Evolutionary conservation across 2,329 filamentous ascomycete genomes (phyloP), one percentile per base, ranked within the genome.

Genomic region (Botrytis aclada): DNA sequence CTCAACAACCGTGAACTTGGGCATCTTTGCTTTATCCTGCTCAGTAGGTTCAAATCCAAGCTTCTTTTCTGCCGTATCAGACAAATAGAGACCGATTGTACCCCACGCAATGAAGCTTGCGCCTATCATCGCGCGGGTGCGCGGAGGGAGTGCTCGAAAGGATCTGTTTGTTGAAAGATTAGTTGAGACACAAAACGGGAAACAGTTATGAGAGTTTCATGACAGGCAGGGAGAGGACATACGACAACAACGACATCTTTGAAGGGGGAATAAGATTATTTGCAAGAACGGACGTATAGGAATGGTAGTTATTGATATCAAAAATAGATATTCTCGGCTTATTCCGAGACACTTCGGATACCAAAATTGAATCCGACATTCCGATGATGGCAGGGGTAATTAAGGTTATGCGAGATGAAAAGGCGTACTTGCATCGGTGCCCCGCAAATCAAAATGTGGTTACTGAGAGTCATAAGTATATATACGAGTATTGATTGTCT

Each of bases 81-180:
- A 89, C 29, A 93, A 80, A 80, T 91, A 90, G n/a, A 96, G 86
- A 25, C 93, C 95, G 58, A 89, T 84, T 58, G 85, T 84, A 22
- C 93, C 93, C 88, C 94, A 97, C 47, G 88, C 88, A 79, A 97
- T 89, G 76, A 97, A 83, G 77, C 90, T 92, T 66, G 89, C 81
- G 77, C 95, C 95, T 75, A 97, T 86, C 65, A 90, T 83, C 60
- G 93, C 83, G 72, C 92, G 92, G 37, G 92, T 91, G 77, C 88
- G 90, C 29, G 91, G 88, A 5, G 90, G 84, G 71, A 97, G 89
- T 78, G 88, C 89, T 80, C 87, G 90, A 84, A 94, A 97, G 10
- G 69, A 70, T 72, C 79, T 80, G 51, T 37, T 61, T 25, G 43
- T 45, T 18, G 22, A 22, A 45, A 41, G 18, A 34, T 70, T 37